Base-by-base conservation (phyloP, 140 eudicot genomes). In the Oenanthe javanica region DNA sequence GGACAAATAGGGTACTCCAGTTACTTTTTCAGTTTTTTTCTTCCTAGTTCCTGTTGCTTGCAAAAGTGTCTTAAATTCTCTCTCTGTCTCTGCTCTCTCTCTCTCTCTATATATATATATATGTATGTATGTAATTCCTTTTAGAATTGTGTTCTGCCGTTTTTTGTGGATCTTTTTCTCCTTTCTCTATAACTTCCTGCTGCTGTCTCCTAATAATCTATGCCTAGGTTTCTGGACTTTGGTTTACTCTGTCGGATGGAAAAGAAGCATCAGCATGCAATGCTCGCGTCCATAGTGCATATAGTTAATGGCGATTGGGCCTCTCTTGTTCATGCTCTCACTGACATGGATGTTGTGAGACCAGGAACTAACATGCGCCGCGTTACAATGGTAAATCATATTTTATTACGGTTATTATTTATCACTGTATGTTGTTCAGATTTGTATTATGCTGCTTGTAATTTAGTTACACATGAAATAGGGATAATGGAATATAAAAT, bases 291-390 rank as follows among this genome's bases (percentile, higher is more conserved):
- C 50, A 93, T 95, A 74, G 90, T 95, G 77, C 99, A 95, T 87
- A 92, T 95, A 79, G 97, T 93, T 66, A 90, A 95, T 89, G 97
- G 96, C 5, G 99, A 95, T 83, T 95, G 99, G 99, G 88, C 89
- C 61, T 89, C 97, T 72, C 99, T 95, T 81, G 97, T 95, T 83
- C 87, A 84, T 46, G 91, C 93, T 82, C 96, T 95, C 81, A 54
- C 84, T 72, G 97, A 92, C 9, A 93, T 95, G 98, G 99, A 93
- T 81, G 91, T 93, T 46, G 91, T 90, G 66, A 91, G 89, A 82
- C 97, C 99, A 2, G 99, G 99, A 85, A 95, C 98, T 79, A 93
- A 87, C 83, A 45, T 87, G 46, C 89, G 92, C 45, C 96, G 89
- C 67, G 91, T 95, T 76, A 95, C 96, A 84, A 86, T 93, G 99